These are phyloP conservation scores for Bothriochloa decipiens DNA, from an alignment of 176 grass and related monocot species.

Conservation along the genomic window DNA sequence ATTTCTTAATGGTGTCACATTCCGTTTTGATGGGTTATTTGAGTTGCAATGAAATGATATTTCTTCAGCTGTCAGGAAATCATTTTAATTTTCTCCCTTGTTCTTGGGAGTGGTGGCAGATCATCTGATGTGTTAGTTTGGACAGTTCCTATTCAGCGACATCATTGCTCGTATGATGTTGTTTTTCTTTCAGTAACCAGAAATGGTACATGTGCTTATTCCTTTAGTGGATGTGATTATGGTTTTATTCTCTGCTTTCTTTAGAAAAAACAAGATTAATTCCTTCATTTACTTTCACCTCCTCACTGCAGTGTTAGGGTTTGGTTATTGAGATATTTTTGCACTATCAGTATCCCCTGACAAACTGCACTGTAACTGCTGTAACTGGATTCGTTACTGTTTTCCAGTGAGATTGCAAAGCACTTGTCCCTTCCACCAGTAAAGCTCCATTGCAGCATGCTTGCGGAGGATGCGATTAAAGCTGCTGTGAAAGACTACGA, in stretches of 20 bases:
- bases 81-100: not conserved
- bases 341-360: not conserved
- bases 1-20: conserved; percentile 16
- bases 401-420: conserved; percentile 87
- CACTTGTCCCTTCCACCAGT: conserved; percentile 96
- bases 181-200: conserved; percentile 9
- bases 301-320: not conserved
- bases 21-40: not conserved
- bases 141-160: not conserved
- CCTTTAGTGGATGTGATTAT: not conserved
- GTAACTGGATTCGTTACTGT: conserved; percentile 18
- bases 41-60: not conserved
- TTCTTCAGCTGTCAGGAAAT: not conserved
- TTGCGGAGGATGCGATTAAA: conserved; percentile 97
- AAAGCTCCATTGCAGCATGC: conserved; percentile 98
- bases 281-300: not conserved
- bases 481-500: conserved; percentile 93
- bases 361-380: not conserved
- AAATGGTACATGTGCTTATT: not conserved
- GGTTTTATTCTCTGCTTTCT: not conserved
- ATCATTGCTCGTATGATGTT: not conserved
- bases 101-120: not conserved
- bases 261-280: not conserved
- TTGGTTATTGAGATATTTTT: not conserved
- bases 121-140: not conserved